These are phyloP conservation scores for Fusarium sororula DNA, from an alignment of 2,329 filamentous ascomycete species.

Conservation along the genomic window DNA sequence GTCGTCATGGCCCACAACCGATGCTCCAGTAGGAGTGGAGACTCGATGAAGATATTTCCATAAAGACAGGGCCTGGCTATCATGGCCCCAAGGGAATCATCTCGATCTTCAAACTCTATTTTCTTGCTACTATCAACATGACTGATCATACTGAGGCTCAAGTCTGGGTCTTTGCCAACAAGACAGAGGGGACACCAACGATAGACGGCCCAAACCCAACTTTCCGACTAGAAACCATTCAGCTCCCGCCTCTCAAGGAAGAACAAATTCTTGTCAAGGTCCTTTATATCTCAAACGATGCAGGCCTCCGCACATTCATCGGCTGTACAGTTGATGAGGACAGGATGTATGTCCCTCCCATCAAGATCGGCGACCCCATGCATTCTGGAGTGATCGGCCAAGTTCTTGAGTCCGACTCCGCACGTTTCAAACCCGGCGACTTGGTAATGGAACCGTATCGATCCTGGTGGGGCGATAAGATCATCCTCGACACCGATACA, in stretches of 20 bases:
- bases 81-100: neutral
- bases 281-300: constrained; percentile 7
- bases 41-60: neutral
- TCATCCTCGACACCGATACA: neutral
- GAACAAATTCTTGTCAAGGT: constrained; percentile 10
- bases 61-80: neutral
- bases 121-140: neutral
- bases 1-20: neutral
- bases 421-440: neutral
- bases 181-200: neutral
- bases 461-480: constrained; percentile 1
- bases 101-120: too few relatives aligned
- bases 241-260: neutral
- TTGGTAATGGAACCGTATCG: constrained; percentile 6
- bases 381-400: constrained; percentile 1
- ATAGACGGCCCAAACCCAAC: neutral
- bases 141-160: neutral
- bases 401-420: constrained; percentile 4
- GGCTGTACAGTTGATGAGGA: neutral
- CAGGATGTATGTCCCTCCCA: constrained; percentile 5
- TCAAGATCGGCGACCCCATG: neutral
- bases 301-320: neutral
- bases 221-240: neutral
- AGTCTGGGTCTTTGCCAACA: constrained; percentile 10
- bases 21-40: neutral